These are phyloP conservation scores for Russula virescens DNA, from an alignment of 768 basidiomycete species.

Conservation along the genomic window DNA sequence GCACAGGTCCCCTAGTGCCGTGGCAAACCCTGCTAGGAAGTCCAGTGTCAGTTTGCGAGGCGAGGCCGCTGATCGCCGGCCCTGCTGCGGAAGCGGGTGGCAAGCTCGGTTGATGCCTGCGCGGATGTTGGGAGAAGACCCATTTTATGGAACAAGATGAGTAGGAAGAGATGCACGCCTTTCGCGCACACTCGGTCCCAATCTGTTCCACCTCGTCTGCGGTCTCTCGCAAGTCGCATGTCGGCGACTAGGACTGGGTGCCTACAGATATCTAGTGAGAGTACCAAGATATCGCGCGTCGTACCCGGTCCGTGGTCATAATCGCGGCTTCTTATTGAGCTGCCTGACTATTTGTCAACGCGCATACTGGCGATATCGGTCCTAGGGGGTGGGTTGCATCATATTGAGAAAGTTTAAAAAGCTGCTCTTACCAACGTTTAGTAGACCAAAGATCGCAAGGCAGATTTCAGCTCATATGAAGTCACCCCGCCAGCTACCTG, in stretches of 20 bases:
- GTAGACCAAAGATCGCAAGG: constrained; percentile 85
- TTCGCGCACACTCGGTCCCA: constrained; percentile 67
- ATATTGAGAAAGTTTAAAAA: constrained; percentile 80
- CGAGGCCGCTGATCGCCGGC: constrained; percentile 64
- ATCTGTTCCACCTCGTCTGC: constrained; percentile 71
- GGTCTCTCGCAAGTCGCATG: constrained; percentile 71
- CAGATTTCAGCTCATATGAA: constrained; percentile 77
- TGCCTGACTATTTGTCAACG: constrained; percentile 29
- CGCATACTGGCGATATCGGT: background rate
- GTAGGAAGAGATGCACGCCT: constrained; percentile 59
- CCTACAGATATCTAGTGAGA: constrained; percentile 85
- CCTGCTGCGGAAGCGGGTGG: background rate
- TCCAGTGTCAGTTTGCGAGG: constrained; percentile 50
- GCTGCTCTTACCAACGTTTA: constrained; percentile 93
- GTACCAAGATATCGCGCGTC: constrained; percentile 79
- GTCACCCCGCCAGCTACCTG: constrained; percentile 74
- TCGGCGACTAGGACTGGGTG: constrained; percentile 77
- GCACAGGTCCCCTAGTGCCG: no score
- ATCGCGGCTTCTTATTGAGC: constrained; percentile 86
- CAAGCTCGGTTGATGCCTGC: no score
- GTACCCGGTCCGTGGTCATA: constrained; percentile 86
- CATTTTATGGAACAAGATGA: constrained; percentile 73
- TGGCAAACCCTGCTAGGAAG: constrained; percentile 63
- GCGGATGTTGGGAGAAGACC: constrained; percentile 42
- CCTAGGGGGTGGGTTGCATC: background rate